Percentiles rank a stretch among this genome's conserved stretches.
These are phyloP conservation scores for Cystofilobasidium capitatum DNA, from an alignment of 768 basidiomycete species.

Conservation along the genomic window DNA sequence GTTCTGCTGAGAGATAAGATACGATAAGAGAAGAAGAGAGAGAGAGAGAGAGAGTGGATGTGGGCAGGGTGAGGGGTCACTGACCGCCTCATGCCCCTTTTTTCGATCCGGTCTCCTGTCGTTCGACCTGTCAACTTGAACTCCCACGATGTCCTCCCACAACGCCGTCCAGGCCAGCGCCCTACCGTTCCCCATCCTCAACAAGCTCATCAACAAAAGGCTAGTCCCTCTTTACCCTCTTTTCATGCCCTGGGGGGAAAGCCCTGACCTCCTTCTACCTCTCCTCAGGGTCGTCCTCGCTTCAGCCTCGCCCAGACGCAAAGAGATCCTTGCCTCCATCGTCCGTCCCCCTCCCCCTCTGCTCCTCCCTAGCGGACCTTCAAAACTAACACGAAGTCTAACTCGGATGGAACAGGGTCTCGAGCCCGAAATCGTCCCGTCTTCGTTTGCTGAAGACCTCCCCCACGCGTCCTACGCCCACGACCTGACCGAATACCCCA, in stretches of 20 bases:
- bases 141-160: background rate
- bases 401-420: slow-evolving; percentile 45
- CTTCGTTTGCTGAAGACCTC: slow-evolving; percentile 71
- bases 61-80: too few relatives aligned
- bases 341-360: slow-evolving; percentile 50
- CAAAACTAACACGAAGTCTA: background rate
- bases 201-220: slow-evolving; percentile 64
- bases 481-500: slow-evolving; percentile 62
- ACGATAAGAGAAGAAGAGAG: too few relatives aligned
- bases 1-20: too few relatives aligned
- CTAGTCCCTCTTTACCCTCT: background rate
- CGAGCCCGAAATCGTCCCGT: slow-evolving; percentile 60
- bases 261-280: background rate
- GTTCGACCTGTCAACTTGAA: background rate
- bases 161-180: slow-evolving; percentile 35
- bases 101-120: background rate
- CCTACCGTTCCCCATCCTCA: slow-evolving; percentile 38
- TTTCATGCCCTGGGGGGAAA: background rate
- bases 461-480: slow-evolving; percentile 53
- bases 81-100: background rate
- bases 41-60: too few relatives aligned
- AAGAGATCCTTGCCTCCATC: slow-evolving; percentile 67
- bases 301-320: slow-evolving; percentile 73
- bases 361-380: background rate
- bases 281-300: slow-evolving; percentile 56